Conservation (phyloP, 176 grass and related monocot genomes). For the Neostapfia colusana region DNA sequence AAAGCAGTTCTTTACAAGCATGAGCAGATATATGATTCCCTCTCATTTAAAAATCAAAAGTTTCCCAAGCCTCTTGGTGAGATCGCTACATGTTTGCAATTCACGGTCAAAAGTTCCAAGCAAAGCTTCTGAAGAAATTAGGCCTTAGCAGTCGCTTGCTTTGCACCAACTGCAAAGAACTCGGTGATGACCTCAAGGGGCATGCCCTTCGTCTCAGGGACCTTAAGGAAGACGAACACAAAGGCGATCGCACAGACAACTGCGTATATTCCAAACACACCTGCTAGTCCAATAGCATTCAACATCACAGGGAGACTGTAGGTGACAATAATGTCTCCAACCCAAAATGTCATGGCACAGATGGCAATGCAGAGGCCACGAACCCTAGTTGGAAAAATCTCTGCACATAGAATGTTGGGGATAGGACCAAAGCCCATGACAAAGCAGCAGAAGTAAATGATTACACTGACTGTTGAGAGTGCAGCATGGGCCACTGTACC, state of each 20-base stretch:
- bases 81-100: constrained; percentile 10
- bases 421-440: no score
- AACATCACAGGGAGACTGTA: constrained; percentile 87
- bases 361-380: constrained; percentile 85
- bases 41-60: constrained; percentile 27
- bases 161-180: no score
- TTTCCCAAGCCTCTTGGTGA: neutral
- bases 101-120: constrained; percentile 19
- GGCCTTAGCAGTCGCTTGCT: no score
- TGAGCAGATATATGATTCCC: neutral
- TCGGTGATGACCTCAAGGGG: no score
- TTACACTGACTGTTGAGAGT: no score
- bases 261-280: constrained; percentile 81
- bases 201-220: no score
- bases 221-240: no score
- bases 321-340: constrained; percentile 74
- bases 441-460: no score
- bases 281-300: constrained; percentile 73
- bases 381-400: constrained; percentile 74
- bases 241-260: no score
- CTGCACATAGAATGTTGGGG: no score
- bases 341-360: constrained; percentile 78
- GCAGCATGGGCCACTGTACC: constrained; percentile 58
- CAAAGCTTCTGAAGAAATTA: no score
- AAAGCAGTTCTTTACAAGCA: constrained; percentile 24